Base-by-base conservation (phyloP, 2,329 filamentous ascomycete genomes). In the Neoascochyta sp. region DNA sequence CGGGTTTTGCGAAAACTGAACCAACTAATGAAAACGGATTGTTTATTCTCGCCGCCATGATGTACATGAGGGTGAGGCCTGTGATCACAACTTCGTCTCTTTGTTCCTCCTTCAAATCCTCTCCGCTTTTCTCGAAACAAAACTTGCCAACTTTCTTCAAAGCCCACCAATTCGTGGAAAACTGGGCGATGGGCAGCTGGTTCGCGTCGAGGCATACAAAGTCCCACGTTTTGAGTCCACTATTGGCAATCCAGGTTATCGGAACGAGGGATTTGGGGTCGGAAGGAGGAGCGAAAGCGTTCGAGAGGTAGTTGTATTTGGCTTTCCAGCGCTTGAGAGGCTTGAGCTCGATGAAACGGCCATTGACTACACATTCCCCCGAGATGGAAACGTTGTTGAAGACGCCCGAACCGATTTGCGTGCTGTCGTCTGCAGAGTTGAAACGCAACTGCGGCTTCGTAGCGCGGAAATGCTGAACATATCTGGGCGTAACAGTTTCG, bases 261-360 rank as follows among this genome's bases (percentile, higher is more conserved):
- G 41, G 29, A 5, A 32, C 28, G 7, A 26, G 36, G n/a, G 10
- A 21, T 17, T 10, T 22, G 10, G 36, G 32, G 8, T 10, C 30
- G 3, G 18, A 24, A 4, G 35, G 19, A 4, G 27, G 20, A 1
- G 39, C 29, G 11, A 49, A 26, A 4, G 32, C 23, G 2, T 31
- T 36, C 8, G 47, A 51, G 16, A 49, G 38, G 13, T 51, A 50
- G 16, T 49, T 47, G 32, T 51, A 51, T 1, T 41, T 29, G 11
- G 41, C 46, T 17, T 44, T 40, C 43, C 39, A 46, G 4, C 43
- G 39, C 24, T 41, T 44, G 22, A 51, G 34, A 1, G 45, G 47
- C 20, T 44, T 44, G 13, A 51, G 22, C 7, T 15, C n/a, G 3
- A 51, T 29, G n/a, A 22, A 23, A n/a, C 32, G 37, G 21, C 32